Percentiles rank a stretch among this genome's conserved stretches.
Conservation (phyloP, 768 basidiomycete genomes). For the Boletus rubroflammeus region DNA sequence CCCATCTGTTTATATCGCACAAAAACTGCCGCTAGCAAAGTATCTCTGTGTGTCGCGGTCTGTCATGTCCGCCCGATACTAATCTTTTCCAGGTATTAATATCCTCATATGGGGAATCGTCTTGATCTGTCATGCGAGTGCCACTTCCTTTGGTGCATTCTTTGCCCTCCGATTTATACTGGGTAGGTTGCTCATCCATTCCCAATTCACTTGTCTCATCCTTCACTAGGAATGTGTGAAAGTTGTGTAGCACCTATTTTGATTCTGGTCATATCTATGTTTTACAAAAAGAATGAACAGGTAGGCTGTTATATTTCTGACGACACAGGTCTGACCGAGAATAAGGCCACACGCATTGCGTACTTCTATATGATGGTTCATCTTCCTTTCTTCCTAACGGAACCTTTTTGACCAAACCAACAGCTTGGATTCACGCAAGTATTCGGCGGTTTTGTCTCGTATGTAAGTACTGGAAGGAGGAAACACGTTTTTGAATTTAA, state of each 20-base stretch:
- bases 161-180: neutral
- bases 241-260: neutral
- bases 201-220: neutral
- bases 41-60: neutral
- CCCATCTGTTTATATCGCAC: neutral
- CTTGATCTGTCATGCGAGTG: neutral
- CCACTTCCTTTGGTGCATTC: neutral
- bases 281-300: neutral
- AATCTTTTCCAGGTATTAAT: neutral
- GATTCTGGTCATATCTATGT: neutral
- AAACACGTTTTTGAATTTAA: neutral
- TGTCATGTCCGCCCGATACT: neutral
- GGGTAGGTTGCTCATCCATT: neutral
- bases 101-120: neutral
- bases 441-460: slow-evolving; percentile 40
- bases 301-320: neutral
- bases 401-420: neutral
- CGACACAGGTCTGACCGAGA: neutral
- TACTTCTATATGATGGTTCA: neutral
- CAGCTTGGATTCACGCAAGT: slow-evolving; percentile 26
- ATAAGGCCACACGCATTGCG: neutral
- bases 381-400: neutral
- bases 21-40: neutral
- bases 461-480: slow-evolving; percentile 15
- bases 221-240: neutral